Evolutionary conservation across 2,329 filamentous ascomycete species (phyloP).

Genomic region (Fusarium verrucosum): DNA sequence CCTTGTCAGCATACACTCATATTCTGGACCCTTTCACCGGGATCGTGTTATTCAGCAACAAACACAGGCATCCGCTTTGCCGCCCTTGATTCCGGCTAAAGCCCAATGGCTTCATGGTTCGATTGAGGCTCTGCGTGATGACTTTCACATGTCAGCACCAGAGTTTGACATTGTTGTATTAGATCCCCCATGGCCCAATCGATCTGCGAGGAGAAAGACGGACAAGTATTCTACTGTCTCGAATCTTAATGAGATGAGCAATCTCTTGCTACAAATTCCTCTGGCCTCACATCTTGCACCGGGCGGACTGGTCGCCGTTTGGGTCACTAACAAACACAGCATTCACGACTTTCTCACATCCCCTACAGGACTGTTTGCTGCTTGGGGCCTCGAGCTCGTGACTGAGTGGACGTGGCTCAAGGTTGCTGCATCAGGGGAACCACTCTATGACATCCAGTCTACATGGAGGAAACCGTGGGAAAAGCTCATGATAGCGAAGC

Average conservation of each 20-base stretch:
- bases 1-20: constrained; percentile 42
- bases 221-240: constrained; percentile 59
- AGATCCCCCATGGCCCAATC: constrained; percentile 85
- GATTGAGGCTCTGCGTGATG: constrained; percentile 53
- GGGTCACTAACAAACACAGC: constrained; percentile 78
- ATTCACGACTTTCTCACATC: constrained; percentile 64
- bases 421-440: constrained; percentile 70
- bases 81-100: constrained; percentile 52
- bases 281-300: constrained; percentile 62
- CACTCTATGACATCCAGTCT: constrained; percentile 68
- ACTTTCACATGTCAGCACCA: constrained; percentile 56
- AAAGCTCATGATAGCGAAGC: constrained; percentile 70
- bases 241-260: constrained; percentile 57
- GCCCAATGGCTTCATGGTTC: constrained; percentile 60
- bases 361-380: constrained; percentile 66
- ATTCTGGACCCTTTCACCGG: constrained; percentile 58
- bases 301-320: constrained; percentile 72
- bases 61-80: constrained; percentile 1
- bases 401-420: constrained; percentile 86
- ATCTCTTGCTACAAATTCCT: constrained; percentile 64
- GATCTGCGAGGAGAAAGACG: constrained; percentile 71
- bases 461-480: constrained; percentile 81
- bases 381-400: constrained; percentile 71
- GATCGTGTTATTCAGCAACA: constrained; percentile 49
- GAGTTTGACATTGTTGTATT: constrained; percentile 74